Percentiles rank a stretch among this genome's conserved stretches.
phyloP scores from a whole-genome alignment of 352 stramenopile genomes.

The Phytopythium boreale region DNA sequence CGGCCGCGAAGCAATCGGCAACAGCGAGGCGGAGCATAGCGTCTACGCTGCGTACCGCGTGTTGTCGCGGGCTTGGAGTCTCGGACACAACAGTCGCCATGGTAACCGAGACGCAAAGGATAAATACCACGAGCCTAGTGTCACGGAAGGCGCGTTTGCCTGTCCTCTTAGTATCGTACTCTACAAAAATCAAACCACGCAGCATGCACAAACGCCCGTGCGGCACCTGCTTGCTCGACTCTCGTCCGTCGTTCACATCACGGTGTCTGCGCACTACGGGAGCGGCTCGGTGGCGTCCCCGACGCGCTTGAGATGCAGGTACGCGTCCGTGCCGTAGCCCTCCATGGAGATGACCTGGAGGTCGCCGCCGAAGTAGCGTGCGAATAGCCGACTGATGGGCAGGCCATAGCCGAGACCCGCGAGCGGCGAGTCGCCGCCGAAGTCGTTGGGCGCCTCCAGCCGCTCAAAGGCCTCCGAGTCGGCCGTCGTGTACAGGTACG shows the following conservation, averaged over 20 bases:
- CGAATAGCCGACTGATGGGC: constrained; percentile 96
- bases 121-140: background rate
- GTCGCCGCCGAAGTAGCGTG: constrained; percentile 99
- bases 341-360: constrained; percentile 99
- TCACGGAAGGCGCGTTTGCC: background rate
- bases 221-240: background rate
- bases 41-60: too few species aligned
- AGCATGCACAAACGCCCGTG: background rate
- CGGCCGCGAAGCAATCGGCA: constrained; percentile 39
- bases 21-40: constrained; percentile 2
- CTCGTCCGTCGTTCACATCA: background rate
- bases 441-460: constrained; percentile 86
- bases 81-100: too few species aligned
- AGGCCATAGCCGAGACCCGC: constrained; percentile 97
- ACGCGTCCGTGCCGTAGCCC: constrained; percentile 98
- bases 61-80: too few species aligned
- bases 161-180: constrained; percentile 5
- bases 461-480: constrained; percentile 92
- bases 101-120: background rate
- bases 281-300: constrained; percentile 87
- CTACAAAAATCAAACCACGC: constrained; percentile 6
- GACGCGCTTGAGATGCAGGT: constrained; percentile 92
- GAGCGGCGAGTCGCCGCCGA: constrained; percentile 87
- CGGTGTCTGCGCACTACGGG: constrained; percentile 29
- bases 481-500: constrained; percentile 99